Evolutionary conservation across 2,329 filamentous ascomycete species (phyloP), one percentile per base, ranked within the genome.

Genomic region (Cladosporium velox): DNA sequence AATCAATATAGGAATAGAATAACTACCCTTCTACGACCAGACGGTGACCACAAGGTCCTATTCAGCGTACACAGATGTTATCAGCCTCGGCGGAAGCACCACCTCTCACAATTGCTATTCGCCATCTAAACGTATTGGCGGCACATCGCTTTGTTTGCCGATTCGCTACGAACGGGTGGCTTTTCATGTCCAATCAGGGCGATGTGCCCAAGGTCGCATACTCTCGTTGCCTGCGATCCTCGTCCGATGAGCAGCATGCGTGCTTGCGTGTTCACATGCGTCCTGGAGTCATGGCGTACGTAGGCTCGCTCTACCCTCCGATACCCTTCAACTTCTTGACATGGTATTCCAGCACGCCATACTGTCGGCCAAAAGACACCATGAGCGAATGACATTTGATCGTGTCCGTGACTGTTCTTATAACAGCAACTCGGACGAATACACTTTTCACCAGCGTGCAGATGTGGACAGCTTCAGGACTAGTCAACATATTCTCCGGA

Each of bases 61-160:
- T 47, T 47, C 41, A 47, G n/a, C 41, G 8, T 21, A 44, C 38
- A 44, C 18, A 3, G n/a, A 44, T 21, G 6, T 47, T 47, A 24
- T 12, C 41, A 47, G n/a, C 41, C 41, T 47, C n/a, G n/a, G 38
- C 38, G 38, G 21, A n/a, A 44, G 38, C 7, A 47, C 2, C 41
- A 10, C n/a, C 8, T 47, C n/a, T 47, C 41, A 47, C 8, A 21
- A 7, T 21, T 54, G 49, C 49, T 30, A 54, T 30, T 54, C 49
- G 28, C 26, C 26, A 30, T 24, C n/a, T 21, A 12, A 18, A 28
- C 49, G 49, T 8, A 54, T 28, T 30, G 34, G 30, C 32, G 55
- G 55, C 55, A 58, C 55, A 38, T 58, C 32, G 55, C 55, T 58
- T 41, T 21, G 34, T 15, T 21, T 58, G 55, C 55, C 55, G 55